A percentile compares a stretch with the other conserved stretches of the same genome.
Evolutionary conservation across 2,329 filamentous ascomycete genomes (phyloP).

Genomic region (Tolypocladium guangdongense): DNA sequence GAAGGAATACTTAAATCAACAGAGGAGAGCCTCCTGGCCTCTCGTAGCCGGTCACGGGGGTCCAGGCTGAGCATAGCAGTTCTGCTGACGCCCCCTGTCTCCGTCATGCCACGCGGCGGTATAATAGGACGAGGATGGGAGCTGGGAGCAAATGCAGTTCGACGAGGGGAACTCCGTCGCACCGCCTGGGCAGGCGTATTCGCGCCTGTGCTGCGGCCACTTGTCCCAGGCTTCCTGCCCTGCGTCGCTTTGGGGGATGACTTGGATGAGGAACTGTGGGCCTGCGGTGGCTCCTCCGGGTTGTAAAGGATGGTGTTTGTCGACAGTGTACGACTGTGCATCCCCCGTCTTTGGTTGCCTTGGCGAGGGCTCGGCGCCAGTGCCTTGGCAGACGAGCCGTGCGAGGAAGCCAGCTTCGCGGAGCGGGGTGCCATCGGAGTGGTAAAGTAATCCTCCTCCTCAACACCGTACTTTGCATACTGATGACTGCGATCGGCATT

Average conservation of each 20-base stretch:
- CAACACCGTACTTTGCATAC: slow-evolving; percentile 15
- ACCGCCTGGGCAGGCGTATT: slow-evolving; percentile 21
- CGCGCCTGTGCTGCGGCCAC: slow-evolving; percentile 16
- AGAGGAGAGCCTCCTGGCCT: slow-evolving; percentile 42
- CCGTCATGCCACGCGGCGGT: slow-evolving; percentile 26
- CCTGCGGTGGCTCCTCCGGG: slow-evolving; percentile 39
- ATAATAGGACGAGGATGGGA: slow-evolving; percentile 47
- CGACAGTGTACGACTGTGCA: slow-evolving; percentile 65
- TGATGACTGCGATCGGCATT: slow-evolving; percentile 25
- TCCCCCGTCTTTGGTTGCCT: slow-evolving; percentile 23
- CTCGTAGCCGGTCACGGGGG: slow-evolving; percentile 27
- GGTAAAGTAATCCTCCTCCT: slow-evolving; percentile 41
- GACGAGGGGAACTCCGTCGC: slow-evolving; percentile 36
- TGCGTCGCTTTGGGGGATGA: slow-evolving; percentile 24
- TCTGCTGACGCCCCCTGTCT: slow-evolving; percentile 23
- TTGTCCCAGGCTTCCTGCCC: slow-evolving; percentile 27
- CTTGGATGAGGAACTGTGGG: slow-evolving; percentile 30
- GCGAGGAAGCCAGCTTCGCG: slow-evolving; percentile 23
- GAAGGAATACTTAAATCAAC: slow-evolving; percentile 65
- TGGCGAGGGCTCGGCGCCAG: slow-evolving; percentile 21
- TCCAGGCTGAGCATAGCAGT: slow-evolving; percentile 42
- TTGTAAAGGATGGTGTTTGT: slow-evolving; percentile 79
- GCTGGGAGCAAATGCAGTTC: slow-evolving; percentile 29
- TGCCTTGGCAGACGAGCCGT: slow-evolving; percentile 17
- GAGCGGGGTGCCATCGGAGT: slow-evolving; percentile 35